Evolutionary conservation across 1,284 basidiomycete genomes (phyloP).

Genomic region (Spongiforma sp.): DNA sequence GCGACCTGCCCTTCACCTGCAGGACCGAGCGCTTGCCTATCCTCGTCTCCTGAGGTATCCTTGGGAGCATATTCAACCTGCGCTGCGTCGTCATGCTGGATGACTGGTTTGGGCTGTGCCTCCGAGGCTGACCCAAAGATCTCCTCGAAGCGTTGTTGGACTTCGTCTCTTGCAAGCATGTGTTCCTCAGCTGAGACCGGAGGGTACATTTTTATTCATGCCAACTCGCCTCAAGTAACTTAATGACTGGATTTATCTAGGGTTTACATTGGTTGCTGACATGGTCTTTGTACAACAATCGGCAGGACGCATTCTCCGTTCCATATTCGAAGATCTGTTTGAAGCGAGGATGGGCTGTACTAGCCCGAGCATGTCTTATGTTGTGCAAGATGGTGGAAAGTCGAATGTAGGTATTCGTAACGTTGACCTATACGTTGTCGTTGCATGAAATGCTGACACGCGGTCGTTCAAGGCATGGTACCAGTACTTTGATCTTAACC

Average conservation of each 20-base stretch:
- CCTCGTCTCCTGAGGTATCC: constrained; percentile 66
- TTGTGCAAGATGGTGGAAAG: constrained; percentile 98
- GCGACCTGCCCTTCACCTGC: constrained; percentile 85
- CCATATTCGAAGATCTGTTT: constrained; percentile 99
- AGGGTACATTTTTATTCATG: constrained; percentile 52
- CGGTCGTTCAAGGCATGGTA: constrained; percentile 78
- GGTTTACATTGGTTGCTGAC: constrained; percentile 96
- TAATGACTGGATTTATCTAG: constrained; percentile 36
- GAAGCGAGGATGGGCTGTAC: constrained; percentile 97
- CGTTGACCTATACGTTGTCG: constrained; percentile 19
- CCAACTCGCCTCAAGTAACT: background rate
- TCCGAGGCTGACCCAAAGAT: constrained; percentile 66
- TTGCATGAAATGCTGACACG: background rate
- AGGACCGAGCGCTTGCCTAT: constrained; percentile 91
- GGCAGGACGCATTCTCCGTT: constrained; percentile 92
- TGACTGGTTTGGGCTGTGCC: constrained; percentile 18
- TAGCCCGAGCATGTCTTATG: constrained; percentile 90
- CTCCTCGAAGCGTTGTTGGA: constrained; percentile 84
- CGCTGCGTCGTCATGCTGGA: constrained; percentile 35
- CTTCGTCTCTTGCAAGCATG: constrained; percentile 95
- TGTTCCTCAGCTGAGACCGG: constrained; percentile 94
- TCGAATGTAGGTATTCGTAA: constrained; percentile 55
- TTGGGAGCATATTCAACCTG: constrained; percentile 80
- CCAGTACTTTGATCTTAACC: constrained; percentile 88
- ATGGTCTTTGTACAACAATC: constrained; percentile 98